Base-by-base conservation (phyloP, 208 protist species). In the Crithidia mellificae region DNA sequence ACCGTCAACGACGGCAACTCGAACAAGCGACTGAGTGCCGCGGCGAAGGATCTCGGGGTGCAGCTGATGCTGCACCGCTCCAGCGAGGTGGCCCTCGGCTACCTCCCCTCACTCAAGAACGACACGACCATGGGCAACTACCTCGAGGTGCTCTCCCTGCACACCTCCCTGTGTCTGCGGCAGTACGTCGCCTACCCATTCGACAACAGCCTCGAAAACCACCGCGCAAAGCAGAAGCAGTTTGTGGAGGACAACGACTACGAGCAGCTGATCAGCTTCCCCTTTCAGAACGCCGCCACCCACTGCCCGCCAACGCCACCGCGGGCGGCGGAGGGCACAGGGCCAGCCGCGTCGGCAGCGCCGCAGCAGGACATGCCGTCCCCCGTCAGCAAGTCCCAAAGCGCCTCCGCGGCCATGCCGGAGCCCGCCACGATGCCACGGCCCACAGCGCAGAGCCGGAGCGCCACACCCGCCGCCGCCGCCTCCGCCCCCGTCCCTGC, bases 1-100 rank as follows among this genome's bases (percentile, higher is more conserved):
- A 91, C 88, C 2, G 58, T 94, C 14, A 96, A 96, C 63, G 88
- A 93, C 53, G 74, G 81, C 46, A 94, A 92, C 70, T 94, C 91
- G 12, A 96, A 85, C 65, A 89, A 77, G 43, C 82, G 91, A 8
- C 44, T 81, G 29, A 91, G 81, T 55, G 66, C 79, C 4, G 76
- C 78, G 8, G 44, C 74, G 27, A 79, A 80, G 19, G 65, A 78
- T 27, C 19, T 90, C 7, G 63, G 59, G 0, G 44, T 93, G 55
- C 76, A 85, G 53, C 80, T 78, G 11, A 69, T 91, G 27, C 57
- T 84, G 6, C 51, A 63, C 11, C 66, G 61, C 19, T 49, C 59
- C 6, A 76, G 44, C 27, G 70, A 83, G 22, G 34, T 69, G 7
- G 72, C 51, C n/a, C 61, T 78, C 22, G 29, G 32, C 14, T 67